Conservation (phyloP, 441 rosid genomes). For the Gossypium davidsonii region DNA sequence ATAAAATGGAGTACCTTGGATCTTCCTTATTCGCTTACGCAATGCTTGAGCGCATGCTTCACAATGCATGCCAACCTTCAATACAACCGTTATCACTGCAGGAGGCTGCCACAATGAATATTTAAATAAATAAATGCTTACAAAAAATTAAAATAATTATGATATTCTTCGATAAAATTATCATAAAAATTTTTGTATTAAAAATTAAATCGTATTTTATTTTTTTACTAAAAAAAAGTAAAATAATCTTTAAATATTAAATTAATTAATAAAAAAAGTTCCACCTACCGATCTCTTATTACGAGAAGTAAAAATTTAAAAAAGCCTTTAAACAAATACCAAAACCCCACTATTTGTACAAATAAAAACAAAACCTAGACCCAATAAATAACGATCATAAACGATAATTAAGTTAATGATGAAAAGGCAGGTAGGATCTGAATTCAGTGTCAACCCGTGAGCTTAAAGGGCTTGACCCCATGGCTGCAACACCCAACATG, state of each 20-base stretch:
- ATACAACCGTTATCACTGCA: slow-evolving; percentile 26
- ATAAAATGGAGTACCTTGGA: slow-evolving; percentile 23
- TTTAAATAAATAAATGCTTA: too few species aligned
- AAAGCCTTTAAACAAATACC: neutral
- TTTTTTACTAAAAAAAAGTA: too few species aligned
- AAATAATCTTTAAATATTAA: too few species aligned
- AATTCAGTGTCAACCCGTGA: neutral
- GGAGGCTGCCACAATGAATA: slow-evolving; percentile 32
- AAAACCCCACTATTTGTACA: neutral
- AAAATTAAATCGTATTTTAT: accelerated
- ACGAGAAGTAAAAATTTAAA: neutral
- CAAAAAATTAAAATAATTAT: too few species aligned
- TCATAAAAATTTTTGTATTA: too few species aligned
- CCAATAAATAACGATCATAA: neutral
- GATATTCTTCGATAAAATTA: too few species aligned
- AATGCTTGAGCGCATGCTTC: slow-evolving; percentile 44
- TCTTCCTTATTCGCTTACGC: slow-evolving; percentile 30
- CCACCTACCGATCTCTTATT: neutral
- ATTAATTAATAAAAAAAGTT: neutral
- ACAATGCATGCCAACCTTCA: slow-evolving; percentile 43
- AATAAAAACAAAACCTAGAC: neutral
- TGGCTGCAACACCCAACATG: neutral
- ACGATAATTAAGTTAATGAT: neutral
- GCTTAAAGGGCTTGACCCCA: slow-evolving; percentile 15
- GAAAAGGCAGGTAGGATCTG: neutral